Evolutionary conservation across 2,329 filamentous ascomycete species (phyloP).

Genomic region (Beauveria scarabaeidicola): DNA sequence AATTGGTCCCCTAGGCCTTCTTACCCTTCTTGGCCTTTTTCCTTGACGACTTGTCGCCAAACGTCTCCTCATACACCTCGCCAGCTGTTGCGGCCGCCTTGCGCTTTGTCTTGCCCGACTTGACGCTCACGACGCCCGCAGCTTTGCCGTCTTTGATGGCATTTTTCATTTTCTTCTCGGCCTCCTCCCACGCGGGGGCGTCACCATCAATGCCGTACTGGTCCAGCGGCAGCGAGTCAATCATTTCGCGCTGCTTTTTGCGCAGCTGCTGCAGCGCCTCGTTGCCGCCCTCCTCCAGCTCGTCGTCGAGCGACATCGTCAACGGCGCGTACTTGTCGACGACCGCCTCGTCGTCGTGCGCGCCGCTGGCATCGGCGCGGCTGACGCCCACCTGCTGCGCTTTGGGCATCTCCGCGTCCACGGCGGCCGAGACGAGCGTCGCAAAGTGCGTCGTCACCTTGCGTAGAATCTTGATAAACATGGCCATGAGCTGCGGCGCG

Average conservation of each 20-base stretch:
- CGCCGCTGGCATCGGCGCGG: constrained; percentile 49
- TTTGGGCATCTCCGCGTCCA: constrained; percentile 56
- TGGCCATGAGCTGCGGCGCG: constrained; percentile 75
- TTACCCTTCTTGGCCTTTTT: constrained; percentile 44
- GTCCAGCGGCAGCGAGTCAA: constrained; percentile 83
- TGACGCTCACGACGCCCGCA: constrained; percentile 64
- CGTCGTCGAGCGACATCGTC: constrained; percentile 64
- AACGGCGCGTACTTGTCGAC: constrained; percentile 62
- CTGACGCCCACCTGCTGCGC: constrained; percentile 49
- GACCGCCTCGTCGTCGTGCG: constrained; percentile 60
- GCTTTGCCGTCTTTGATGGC: constrained; percentile 46
- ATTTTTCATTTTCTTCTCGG: constrained; percentile 65
- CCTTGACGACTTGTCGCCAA: constrained; percentile 45
- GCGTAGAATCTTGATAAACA: constrained; percentile 94
- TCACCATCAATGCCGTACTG: constrained; percentile 57
- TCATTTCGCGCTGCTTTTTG: constrained; percentile 77
- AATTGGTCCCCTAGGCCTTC: constrained; percentile 15
- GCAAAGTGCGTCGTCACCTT: constrained; percentile 79
- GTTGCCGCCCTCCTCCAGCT: constrained; percentile 75
- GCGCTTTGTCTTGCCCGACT: constrained; percentile 66
- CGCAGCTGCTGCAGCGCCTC: constrained; percentile 63
- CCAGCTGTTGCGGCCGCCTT: constrained; percentile 56
- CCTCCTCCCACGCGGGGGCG: constrained; percentile 54
- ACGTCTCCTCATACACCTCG: constrained; percentile 54
- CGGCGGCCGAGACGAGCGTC: constrained; percentile 63